These are phyloP conservation scores for Sarocladiaceae sp. DNA, from an alignment of 2,329 filamentous ascomycete genomes.

Conservation along the genomic window DNA sequence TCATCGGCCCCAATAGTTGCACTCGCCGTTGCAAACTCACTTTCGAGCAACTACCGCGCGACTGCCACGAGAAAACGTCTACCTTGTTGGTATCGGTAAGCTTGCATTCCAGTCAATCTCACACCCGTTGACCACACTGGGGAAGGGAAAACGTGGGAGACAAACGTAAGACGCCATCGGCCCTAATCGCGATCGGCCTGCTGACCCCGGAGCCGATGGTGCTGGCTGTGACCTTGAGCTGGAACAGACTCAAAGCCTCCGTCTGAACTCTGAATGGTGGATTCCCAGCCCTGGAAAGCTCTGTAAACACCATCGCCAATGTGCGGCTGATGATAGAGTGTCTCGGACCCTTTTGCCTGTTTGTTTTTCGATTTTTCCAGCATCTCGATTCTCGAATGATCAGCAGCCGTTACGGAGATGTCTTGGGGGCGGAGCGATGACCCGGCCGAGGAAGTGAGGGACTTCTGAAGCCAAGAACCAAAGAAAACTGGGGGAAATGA, in stretches of 20 bases:
- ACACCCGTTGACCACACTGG: not conserved
- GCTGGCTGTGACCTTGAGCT: not conserved
- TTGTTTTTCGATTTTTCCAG: too few relatives aligned
- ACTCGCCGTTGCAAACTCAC: not conserved
- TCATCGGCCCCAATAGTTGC: not conserved
- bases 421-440: not conserved
- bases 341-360: too few relatives aligned
- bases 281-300: too few relatives aligned
- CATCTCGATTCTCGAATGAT: constrained; percentile 6
- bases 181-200: constrained; percentile 1
- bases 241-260: not conserved
- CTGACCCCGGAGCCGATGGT: constrained; percentile 1
- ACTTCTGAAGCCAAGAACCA: too few relatives aligned
- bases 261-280: constrained; percentile 9
- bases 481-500: too few relatives aligned
- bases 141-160: constrained; percentile 1
- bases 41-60: not conserved
- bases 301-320: too few relatives aligned
- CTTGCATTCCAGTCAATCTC: constrained; percentile 8
- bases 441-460: constrained; percentile 5
- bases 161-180: not conserved
- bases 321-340: too few relatives aligned
- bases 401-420: too few relatives aligned
- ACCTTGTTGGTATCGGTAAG: not conserved
- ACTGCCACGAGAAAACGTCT: not conserved